Conservation (phyloP, 2,329 filamentous ascomycete species). For the Fonsecaea pugnacius region DNA sequence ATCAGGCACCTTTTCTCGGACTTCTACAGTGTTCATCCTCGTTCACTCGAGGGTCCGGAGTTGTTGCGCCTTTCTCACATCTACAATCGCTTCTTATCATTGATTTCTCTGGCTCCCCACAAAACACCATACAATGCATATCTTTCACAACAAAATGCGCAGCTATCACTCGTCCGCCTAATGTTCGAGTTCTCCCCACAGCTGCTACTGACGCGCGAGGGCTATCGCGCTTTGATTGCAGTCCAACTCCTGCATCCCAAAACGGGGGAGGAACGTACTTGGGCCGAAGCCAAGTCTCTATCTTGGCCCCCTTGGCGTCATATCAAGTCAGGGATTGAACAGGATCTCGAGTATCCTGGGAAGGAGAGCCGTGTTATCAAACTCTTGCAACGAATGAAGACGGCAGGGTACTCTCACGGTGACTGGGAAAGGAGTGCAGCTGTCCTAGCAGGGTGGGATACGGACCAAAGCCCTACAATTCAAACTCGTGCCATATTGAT, state of each 20-base stretch:
- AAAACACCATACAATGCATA: conserved; percentile 55
- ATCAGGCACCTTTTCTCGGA: conserved; percentile 26
- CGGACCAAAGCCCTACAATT: conserved; percentile 65
- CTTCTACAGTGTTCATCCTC: conserved; percentile 12
- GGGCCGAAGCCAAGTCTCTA: conserved; percentile 62
- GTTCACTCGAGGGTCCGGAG: conserved; percentile 15
- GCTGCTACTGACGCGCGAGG: conserved; percentile 60
- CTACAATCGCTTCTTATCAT: conserved; percentile 55
- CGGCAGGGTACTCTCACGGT: conserved; percentile 60
- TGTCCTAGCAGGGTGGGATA: conserved; percentile 66
- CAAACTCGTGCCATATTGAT: conserved; percentile 59
- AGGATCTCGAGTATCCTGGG: conserved; percentile 59
- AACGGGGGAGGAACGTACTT: conserved; percentile 59
- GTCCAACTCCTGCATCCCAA: conserved; percentile 64
- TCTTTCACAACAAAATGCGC: conserved; percentile 59
- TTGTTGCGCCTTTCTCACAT: conserved; percentile 25
- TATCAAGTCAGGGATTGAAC: conserved; percentile 64
- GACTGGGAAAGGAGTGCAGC: conserved; percentile 59
- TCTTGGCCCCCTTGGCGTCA: conserved; percentile 71
- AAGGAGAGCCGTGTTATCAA: conserved; percentile 62
- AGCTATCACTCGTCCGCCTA: conserved; percentile 60
- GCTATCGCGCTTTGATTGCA: conserved; percentile 60
- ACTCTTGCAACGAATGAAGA: conserved; percentile 60
- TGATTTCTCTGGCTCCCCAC: conserved; percentile 56
- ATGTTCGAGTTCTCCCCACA: conserved; percentile 62